Evolutionary conservation across 2,329 filamentous ascomycete genomes (phyloP).

Genomic region (Sarocladium kiliense): DNA sequence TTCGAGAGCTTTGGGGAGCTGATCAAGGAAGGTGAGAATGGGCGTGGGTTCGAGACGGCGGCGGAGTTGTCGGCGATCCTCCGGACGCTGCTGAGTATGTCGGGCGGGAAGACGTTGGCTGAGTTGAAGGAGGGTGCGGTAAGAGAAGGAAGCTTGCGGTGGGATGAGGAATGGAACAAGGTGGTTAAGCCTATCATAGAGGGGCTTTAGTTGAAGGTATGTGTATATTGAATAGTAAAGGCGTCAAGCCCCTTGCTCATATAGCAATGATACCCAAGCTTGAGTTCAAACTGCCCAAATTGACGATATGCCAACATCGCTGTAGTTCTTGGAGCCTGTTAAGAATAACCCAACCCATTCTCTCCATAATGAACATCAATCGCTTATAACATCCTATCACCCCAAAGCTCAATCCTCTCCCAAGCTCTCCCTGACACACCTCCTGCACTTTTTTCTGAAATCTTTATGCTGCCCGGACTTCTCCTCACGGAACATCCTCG

Average conservation of each 20-base stretch:
- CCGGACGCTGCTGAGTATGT: constrained; percentile 54
- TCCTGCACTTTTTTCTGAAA: constrained; percentile 73
- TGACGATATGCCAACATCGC: no score
- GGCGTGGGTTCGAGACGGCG: constrained; percentile 73
- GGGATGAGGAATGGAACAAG: constrained; percentile 90
- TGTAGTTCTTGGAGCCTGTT: no score
- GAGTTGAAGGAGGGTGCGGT: constrained; percentile 64
- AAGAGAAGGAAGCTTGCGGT: constrained; percentile 69
- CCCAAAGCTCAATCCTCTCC: constrained; percentile 34
- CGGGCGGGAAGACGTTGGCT: constrained; percentile 48
- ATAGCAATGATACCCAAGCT: neutral
- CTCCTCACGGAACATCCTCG: constrained; percentile 80
- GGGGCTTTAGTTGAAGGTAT: neutral
- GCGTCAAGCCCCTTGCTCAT: neutral
- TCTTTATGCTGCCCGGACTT: constrained; percentile 54
- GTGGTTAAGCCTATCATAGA: constrained; percentile 71
- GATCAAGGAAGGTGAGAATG: constrained; percentile 83
- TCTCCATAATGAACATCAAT: no score
- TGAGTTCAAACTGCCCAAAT: neutral
- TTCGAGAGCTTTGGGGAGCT: constrained; percentile 90
- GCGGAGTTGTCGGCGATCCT: constrained; percentile 61
- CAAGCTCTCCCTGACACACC: constrained; percentile 75
- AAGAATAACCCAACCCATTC: no score
- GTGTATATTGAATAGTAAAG: constrained; percentile 21
- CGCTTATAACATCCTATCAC: no score